These are phyloP conservation scores for Arthrinium phaeospermum DNA, from an alignment of 2,329 filamentous ascomycete genomes.

Conservation along the genomic window DNA sequence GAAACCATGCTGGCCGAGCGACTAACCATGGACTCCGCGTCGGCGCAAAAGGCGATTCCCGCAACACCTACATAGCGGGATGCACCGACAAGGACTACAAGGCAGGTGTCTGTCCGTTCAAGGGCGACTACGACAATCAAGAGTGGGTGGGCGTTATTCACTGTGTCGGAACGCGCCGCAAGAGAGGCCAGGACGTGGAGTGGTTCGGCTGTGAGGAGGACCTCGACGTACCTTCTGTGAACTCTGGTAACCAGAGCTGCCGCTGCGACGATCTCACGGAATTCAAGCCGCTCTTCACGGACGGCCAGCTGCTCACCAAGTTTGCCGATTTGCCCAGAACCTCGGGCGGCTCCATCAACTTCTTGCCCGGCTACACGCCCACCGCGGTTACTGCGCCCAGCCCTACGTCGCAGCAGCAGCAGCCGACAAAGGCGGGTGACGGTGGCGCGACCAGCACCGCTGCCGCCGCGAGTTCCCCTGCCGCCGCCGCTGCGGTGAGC, in stretches of 20 bases:
- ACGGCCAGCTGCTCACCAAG: background rate
- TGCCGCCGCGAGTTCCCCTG: background rate
- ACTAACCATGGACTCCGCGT: background rate
- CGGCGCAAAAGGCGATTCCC: background rate
- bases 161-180: conserved; percentile 31
- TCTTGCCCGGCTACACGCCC: background rate
- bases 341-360: background rate
- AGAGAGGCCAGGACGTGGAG: conserved; percentile 4
- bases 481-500: background rate
- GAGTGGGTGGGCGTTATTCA: conserved; percentile 28
- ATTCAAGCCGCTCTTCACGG: background rate
- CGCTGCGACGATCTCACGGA: background rate
- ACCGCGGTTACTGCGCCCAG: background rate
- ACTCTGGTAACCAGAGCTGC: background rate
- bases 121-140: conserved; percentile 28
- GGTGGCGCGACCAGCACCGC: background rate
- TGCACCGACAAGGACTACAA: conserved; percentile 31
- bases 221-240: background rate
- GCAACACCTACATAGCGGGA: conserved; percentile 30
- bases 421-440: background rate
- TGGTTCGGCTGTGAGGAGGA: conserved; percentile 31
- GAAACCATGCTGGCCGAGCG: background rate
- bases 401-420: background rate
- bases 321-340: background rate
- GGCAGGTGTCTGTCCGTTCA: conserved; percentile 27